These are phyloP conservation scores for Alternaria rosae DNA, from an alignment of 2,329 filamentous ascomycete species.

Conservation along the genomic window DNA sequence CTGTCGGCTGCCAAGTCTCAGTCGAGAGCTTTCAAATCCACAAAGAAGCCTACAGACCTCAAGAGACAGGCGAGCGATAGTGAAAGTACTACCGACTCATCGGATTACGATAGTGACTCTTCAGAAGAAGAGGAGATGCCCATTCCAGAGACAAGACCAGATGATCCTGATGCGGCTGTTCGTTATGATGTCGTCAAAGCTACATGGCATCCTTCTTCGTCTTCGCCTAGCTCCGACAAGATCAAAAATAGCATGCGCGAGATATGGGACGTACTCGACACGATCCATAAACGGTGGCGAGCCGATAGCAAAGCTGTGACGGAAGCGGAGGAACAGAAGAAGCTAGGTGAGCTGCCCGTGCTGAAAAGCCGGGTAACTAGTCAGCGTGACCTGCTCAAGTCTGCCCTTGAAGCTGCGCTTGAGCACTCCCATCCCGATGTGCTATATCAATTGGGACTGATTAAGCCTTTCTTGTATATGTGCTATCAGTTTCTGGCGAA, in stretches of 20 bases:
- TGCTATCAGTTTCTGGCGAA: slow-evolving; percentile 60
- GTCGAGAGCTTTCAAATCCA: slow-evolving; percentile 26
- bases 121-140: slow-evolving; percentile 64
- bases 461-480: slow-evolving; percentile 53
- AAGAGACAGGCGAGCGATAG: slow-evolving; percentile 52
- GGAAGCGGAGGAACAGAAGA: slow-evolving; percentile 65
- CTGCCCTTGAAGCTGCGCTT: slow-evolving; percentile 55
- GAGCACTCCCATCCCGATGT: slow-evolving; percentile 58
- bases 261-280: slow-evolving; percentile 67
- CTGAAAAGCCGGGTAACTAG: slow-evolving; percentile 65
- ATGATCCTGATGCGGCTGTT: slow-evolving; percentile 60
- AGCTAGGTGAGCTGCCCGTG: slow-evolving; percentile 60
- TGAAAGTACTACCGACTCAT: slow-evolving; percentile 56
- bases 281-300: slow-evolving; percentile 69
- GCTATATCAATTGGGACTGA: slow-evolving; percentile 49
- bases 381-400: slow-evolving; percentile 65
- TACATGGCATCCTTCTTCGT: slow-evolving; percentile 65
- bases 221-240: slow-evolving; percentile 57
- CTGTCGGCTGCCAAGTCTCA: slow-evolving; percentile 35
- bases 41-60: slow-evolving; percentile 23
- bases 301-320: slow-evolving; percentile 63
- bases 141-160: slow-evolving; percentile 60
- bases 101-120: slow-evolving; percentile 59
- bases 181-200: slow-evolving; percentile 68
- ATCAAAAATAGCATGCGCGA: slow-evolving; percentile 63